Percentiles rank a stretch among this genome's conserved stretches.
phyloP scores from a whole-genome alignment of 2,329 filamentous ascomycete species.

The Thielaviopsis punctulata region DNA sequence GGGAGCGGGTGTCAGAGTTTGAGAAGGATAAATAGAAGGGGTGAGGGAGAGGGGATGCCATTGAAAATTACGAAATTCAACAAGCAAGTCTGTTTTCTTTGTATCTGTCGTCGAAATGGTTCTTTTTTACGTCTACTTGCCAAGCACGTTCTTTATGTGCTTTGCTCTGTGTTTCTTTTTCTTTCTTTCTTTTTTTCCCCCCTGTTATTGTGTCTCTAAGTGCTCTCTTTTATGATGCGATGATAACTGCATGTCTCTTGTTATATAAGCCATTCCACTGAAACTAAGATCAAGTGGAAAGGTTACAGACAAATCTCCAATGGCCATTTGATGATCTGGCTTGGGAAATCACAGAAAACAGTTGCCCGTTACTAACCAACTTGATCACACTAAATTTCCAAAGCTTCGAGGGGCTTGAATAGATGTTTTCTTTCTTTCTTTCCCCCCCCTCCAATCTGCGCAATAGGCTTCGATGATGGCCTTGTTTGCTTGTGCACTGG shows the following conservation, averaged over 20 bases:
- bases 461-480: not conserved
- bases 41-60: not conserved
- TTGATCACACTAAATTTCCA: too few relatives aligned
- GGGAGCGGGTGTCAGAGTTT: constrained; percentile 80
- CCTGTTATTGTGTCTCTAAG: not conserved
- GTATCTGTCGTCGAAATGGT: too few relatives aligned
- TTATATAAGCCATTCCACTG: too few relatives aligned
- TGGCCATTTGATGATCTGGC: too few relatives aligned
- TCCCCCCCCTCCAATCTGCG: not conserved
- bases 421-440: not conserved
- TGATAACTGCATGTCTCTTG: too few relatives aligned
- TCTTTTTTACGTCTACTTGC: not conserved
- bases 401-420: too few relatives aligned
- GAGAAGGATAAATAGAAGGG: constrained; percentile 37
- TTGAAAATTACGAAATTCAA: not conserved
- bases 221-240: not conserved
- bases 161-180: not conserved
- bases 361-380: too few relatives aligned
- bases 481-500: not conserved
- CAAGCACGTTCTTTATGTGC: not conserved
- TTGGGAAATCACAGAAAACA: too few relatives aligned
- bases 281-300: too few relatives aligned
- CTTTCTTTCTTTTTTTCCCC: not conserved
- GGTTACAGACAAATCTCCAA: too few relatives aligned
- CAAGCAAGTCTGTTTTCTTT: not conserved